Percentiles rank a stretch among this genome's conserved stretches.
Evolutionary conservation across 1,139 yeast species (phyloP).

Genomic region (Geotrichum restrictum): DNA sequence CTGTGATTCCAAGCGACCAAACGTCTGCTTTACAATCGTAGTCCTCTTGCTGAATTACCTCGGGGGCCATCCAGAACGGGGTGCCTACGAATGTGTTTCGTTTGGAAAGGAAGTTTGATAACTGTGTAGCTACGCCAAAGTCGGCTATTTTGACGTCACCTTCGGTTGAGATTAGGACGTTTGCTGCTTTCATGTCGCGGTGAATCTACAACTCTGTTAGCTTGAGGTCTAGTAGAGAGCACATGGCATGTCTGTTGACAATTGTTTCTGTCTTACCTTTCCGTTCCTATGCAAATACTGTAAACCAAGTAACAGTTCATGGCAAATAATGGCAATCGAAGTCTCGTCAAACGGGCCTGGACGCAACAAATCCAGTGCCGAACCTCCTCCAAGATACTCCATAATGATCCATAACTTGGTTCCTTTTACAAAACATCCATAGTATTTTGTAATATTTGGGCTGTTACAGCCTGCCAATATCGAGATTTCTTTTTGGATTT

Average conservation of each 20-base stretch:
- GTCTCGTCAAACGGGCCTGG: slow-evolving; percentile 58
- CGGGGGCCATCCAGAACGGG: slow-evolving; percentile 99
- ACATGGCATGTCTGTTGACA: no score
- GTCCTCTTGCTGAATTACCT: slow-evolving; percentile 81
- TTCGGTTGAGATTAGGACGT: slow-evolving; percentile 58
- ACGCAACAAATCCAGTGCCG: slow-evolving; percentile 57
- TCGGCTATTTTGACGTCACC: slow-evolving; percentile 90
- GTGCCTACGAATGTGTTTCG: slow-evolving; percentile 95
- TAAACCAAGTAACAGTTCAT: slow-evolving; percentile 61
- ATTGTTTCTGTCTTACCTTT: slow-evolving; percentile 45
- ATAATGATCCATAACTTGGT: slow-evolving; percentile 70
- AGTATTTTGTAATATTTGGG: slow-evolving; percentile 65
- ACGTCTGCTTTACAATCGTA: slow-evolving; percentile 87
- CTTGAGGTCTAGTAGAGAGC: no score
- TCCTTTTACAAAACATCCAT: slow-evolving; percentile 77
- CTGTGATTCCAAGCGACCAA: slow-evolving; percentile 94
- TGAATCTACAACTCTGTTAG: slow-evolving; percentile 46
- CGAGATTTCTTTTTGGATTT: slow-evolving; percentile 74
- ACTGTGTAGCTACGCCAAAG: slow-evolving; percentile 91
- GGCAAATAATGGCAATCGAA: slow-evolving; percentile 53
- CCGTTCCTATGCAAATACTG: slow-evolving; percentile 71
- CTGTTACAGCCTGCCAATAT: slow-evolving; percentile 71
- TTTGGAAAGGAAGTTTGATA: slow-evolving; percentile 69
- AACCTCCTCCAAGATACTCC: slow-evolving; percentile 85
- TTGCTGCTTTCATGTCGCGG: slow-evolving; percentile 83